Evolutionary conservation across 2,329 filamentous ascomycete genomes (phyloP).

Genomic region (Pseudocercospora musae): DNA sequence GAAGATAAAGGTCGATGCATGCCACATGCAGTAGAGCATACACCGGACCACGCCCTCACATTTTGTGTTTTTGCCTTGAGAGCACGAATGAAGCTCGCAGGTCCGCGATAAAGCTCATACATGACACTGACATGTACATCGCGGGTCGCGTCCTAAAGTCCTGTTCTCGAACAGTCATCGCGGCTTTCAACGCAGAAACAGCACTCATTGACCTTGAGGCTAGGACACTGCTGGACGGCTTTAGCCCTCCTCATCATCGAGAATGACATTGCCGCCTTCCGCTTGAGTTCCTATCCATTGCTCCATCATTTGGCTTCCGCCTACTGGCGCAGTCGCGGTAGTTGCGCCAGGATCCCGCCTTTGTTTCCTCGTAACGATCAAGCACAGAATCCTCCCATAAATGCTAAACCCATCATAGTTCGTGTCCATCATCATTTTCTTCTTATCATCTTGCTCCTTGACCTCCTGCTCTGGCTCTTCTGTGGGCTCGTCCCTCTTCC

Average conservation of each 20-base stretch:
- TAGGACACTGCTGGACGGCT: neutral
- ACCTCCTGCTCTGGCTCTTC: conserved; percentile 18
- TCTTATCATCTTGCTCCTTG: conserved; percentile 67
- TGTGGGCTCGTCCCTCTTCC: conserved; percentile 24
- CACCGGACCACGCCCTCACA: neutral
- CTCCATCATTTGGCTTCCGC: conserved; percentile 40
- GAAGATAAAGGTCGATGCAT: neutral
- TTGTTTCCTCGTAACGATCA: conserved; percentile 75
- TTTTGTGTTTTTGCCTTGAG: neutral
- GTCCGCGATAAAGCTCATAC: neutral
- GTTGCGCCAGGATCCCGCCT: conserved; percentile 37
- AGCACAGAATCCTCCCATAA: conserved; percentile 85
- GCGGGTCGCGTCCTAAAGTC: neutral
- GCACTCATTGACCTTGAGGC: neutral
- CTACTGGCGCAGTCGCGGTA: conserved; percentile 22
- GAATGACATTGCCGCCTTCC: conserved; percentile 31
- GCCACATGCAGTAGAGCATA: neutral
- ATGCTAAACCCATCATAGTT: conserved; percentile 95
- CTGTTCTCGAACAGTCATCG: neutral
- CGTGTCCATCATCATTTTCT: conserved; percentile 82
- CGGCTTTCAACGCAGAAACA: neutral
- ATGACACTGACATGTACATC: neutral
- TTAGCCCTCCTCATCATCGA: conserved; percentile 33
- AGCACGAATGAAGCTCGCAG: neutral
- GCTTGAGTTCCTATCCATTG: conserved; percentile 40